These are phyloP conservation scores for Rhododendron williamsianum DNA, from an alignment of 148 eudicot species.

Conservation along the genomic window DNA sequence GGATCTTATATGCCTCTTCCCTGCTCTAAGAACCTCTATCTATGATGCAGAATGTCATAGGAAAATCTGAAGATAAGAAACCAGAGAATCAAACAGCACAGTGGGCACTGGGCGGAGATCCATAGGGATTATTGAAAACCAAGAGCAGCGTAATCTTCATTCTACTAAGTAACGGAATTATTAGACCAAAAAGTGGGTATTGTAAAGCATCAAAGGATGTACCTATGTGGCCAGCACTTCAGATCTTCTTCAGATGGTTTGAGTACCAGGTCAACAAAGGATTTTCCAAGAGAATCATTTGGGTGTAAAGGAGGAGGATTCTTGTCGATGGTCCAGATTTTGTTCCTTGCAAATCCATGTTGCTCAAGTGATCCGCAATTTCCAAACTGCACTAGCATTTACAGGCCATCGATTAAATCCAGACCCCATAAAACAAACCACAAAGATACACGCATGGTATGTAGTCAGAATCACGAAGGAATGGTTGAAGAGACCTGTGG, in stretches of 20 bases:
- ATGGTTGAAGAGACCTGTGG: constrained; percentile 68
- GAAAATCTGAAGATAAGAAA: background rate
- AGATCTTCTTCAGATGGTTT: constrained; percentile 75
- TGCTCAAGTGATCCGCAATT: constrained; percentile 76
- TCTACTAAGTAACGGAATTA: background rate
- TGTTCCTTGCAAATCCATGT: constrained; percentile 91
- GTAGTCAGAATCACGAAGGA: background rate
- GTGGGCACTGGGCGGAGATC: background rate
- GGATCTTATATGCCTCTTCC: background rate
- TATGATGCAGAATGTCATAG: background rate
- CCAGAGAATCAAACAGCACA: background rate
- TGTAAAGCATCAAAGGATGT: constrained; percentile 6
- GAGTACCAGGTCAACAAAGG: constrained; percentile 75
- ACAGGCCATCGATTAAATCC: constrained; percentile 1
- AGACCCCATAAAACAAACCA: background rate
- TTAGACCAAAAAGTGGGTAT: background rate
- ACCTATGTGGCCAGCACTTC: constrained; percentile 88
- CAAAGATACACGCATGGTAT: background rate
- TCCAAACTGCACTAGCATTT: constrained; percentile 52
- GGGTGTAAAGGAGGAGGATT: constrained; percentile 62
- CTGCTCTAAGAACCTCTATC: background rate
- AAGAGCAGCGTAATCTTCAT: background rate
- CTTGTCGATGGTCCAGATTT: constrained; percentile 64
- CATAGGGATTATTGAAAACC: background rate
- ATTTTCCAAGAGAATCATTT: constrained; percentile 57